A percentile compares a stretch with the other conserved stretches of the same genome.
Conservation (phyloP, 208 protist species). For the Tritrichomonas musculus region DNA sequence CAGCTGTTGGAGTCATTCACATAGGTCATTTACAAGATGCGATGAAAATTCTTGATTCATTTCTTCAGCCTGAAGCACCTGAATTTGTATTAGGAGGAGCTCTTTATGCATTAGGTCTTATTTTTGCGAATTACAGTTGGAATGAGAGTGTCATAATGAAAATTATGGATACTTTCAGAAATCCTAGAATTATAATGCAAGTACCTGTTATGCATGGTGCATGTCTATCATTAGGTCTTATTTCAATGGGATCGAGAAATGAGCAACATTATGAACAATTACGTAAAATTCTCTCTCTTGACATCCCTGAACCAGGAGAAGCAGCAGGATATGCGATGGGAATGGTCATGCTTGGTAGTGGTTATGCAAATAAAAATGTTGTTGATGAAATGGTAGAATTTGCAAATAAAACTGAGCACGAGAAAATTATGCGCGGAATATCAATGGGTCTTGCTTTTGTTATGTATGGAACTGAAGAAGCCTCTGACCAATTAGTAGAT, state of each 20-base stretch:
- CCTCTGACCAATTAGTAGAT: slow-evolving; percentile 75
- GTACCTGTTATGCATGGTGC: neutral
- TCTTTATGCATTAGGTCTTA: neutral
- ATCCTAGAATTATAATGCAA: too few relatives aligned
- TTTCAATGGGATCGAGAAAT: neutral
- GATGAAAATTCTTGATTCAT: neutral
- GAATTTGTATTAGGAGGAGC: neutral
- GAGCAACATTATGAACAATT: neutral
- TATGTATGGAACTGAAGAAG: slow-evolving; percentile 85
- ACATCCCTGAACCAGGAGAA: neutral
- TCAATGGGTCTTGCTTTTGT: slow-evolving; percentile 87
- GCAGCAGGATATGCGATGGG: neutral
- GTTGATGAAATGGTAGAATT: neutral
- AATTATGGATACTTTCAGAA: neutral
- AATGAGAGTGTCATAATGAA: neutral
- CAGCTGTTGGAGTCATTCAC: neutral
- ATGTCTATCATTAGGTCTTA: neutral
- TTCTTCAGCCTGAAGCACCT: neutral
- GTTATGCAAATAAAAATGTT: neutral
- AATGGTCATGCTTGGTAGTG: slow-evolving; percentile 21
- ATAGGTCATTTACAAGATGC: neutral
- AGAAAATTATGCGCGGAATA: slow-evolving; percentile 96
- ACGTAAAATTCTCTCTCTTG: neutral
- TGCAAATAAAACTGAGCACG: slow-evolving; percentile 90
- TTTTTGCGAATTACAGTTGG: neutral